Base-by-base conservation (phyloP, 1,284 basidiomycete species). In the Cryptococcus neoformans region DNA sequence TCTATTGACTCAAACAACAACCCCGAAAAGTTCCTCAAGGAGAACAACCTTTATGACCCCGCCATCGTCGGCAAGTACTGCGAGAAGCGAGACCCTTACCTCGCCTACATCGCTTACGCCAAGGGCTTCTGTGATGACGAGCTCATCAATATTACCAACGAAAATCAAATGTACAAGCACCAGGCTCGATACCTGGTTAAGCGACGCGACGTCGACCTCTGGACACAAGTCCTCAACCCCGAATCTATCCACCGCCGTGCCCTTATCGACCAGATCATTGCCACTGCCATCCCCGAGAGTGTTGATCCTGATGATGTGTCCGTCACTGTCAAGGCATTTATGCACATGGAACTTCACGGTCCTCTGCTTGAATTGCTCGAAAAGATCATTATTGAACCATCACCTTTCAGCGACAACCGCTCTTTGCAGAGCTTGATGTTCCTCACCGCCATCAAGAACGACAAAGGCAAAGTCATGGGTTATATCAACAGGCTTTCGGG, bases 81-180 rank as follows among this genome's bases (percentile, higher is more conserved):
- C 80, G 96, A 99, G 81, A 92, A 92, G 64, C 89, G 96, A 53
- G 96, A 99, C 76, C 96, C 96, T 6, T 98, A 97, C 81, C 83
- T 99, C 59, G 96, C 96, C 35, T 99, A 96, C 81, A 99, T 99
- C 70, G 96, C 96, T 1, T 99, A 99, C 76, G 96, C 96, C 53
- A 99, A 99, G 79, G 96, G 96, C 64, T 90, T 98, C 81, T 99
- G 96, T 73, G 96, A 99, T 67, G 93, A 99, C 10, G 96, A 99
- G 79, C 85, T 99, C 65, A 93, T 99, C 74, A 78, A 85, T 38
- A 95, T 99, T 78, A 99, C 96, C 55, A 99, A 99, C 76, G 95
- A 97, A 68, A 99, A 99, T 81, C 89, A 93, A 38, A 99, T 99
- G 96, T 99, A 96, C 85, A 99, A 99, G 81, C 95, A 99, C 74